Base-by-base conservation (phyloP, 495 filamentous ascomycete genomes). In the Bombardia bombarda region DNA sequence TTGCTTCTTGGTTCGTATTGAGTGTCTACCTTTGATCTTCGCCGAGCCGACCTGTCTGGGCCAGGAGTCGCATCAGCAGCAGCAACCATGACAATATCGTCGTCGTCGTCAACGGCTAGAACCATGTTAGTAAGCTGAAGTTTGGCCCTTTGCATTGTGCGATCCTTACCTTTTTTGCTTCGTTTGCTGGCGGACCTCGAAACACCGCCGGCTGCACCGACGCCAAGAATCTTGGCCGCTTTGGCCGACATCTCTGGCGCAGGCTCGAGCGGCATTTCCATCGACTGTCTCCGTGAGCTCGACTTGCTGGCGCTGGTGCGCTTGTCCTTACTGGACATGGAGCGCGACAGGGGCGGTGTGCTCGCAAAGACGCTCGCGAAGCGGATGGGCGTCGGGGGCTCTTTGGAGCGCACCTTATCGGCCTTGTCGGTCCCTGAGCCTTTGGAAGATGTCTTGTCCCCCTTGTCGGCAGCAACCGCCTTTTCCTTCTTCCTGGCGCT, bases 151-250 rank as follows among this genome's bases (percentile, higher is more conserved):
- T 33, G 43, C 43, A 23, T 18, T 7, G 9, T 7, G 13, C 2
- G 32, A 37, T 55, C 18, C 50, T 52, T 32, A 55, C 50, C 20
- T 41, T 60, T 61, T 42, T 51, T 61, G 45, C 67, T 66, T 23
- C 67, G 66, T 43, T 55, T 61, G 49, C 67, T 62, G 18, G 50
- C 53, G 4, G 60, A 55, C 28, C 55, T 66, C 52, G 57, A 46
- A 21, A 39, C 45, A 9, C 5, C 34, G 34, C 9, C 34, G 9
- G 34, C 42, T 21, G 45, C 42, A 1, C 64, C 62, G 18, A 75
- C 59, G 21, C 72, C 74, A 9, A 75, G 57, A 32, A 75, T 47
- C 49, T 63, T 75, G 26, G 72, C 72, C n/a, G 74, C 74, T 51
- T 75, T 78, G 4, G 66, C 55, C 3, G 65, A 62, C 58, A 76